Evolutionary conservation across 2,329 filamentous ascomycete genomes (phyloP), one percentile per base, ranked within the genome.

Genomic region (Arthrobotrys sinensis): DNA sequence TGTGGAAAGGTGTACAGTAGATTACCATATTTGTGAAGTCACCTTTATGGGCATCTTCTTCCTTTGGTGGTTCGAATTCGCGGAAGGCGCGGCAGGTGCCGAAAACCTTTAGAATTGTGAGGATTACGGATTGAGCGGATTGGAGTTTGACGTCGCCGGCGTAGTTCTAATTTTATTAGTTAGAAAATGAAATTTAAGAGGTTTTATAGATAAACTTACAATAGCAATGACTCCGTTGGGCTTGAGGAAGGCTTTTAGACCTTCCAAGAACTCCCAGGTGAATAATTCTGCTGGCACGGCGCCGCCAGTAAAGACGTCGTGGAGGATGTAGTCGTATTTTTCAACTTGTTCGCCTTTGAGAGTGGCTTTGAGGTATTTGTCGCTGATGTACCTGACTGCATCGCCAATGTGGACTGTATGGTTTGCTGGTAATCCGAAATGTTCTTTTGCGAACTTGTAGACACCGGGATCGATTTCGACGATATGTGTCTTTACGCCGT

Each of bases 21-120:
- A 98, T 90, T 45, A 98, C 92, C 89, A 98, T 93, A 86, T 99
- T 99, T 83, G 94, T 93, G 84, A 98, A 97, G 83, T 97, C 93
- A 32, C 86, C 85, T 1, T 86, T 86, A 16, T 86, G 84, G 48
- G 85, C 83, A 40, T 86, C 86, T 21, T 89, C 84, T 6, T 86
- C 85, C 24, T 86, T 85, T 0, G 85, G 84, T 3, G 87, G 85
- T 3, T 89, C 87, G 28, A 88, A 87, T 85, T 99, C 96, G 79
- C 96, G 91, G 88, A 94, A 99, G 81, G 97, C 90, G 77, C 94
- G 92, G 85, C 96, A 99, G 3, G 90, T 89, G n/a, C 93, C 92
- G 84, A 98, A 99, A 72, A 96, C 90, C 32, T 89, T 85, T 79
- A 88, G 88, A 83, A 98, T 94, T 36, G 96, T 98, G 82, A 91